Evolutionary conservation across 2,329 filamentous ascomycete species (phyloP).

Genomic region (Stachybotrys chlorohalonatus): DNA sequence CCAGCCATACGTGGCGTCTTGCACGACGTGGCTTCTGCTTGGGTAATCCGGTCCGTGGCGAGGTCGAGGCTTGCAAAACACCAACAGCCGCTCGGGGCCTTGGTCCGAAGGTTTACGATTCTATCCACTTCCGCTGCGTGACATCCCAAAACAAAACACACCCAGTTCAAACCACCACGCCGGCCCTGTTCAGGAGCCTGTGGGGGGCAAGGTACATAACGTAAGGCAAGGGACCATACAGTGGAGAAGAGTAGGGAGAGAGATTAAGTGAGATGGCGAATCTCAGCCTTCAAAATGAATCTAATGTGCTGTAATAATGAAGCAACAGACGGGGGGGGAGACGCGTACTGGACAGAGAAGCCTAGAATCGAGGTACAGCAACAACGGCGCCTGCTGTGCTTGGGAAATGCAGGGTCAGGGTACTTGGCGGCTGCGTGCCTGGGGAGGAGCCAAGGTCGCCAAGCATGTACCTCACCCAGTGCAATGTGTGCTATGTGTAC

Average conservation of each 20-base stretch:
- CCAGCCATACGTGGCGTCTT: no score
- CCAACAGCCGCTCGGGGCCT: no score
- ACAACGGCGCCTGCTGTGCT: neutral
- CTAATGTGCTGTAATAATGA: no score
- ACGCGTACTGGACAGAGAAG: neutral
- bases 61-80: no score
- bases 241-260: neutral
- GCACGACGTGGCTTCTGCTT: no score
- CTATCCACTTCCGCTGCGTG: neutral
- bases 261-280: slow-evolving; percentile 1
- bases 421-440: neutral
- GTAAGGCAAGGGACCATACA: neutral
- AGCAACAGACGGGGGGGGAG: no score
- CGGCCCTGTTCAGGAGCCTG: no score
- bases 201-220: neutral
- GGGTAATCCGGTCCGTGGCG: no score
- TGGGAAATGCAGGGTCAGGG: neutral
- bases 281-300: neutral
- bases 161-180: neutral
- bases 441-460: no score
- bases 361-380: neutral
- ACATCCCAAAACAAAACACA: neutral
- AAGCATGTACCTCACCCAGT: no score
- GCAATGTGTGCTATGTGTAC: no score
- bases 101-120: no score